Percentiles rank a stretch among this genome's conserved stretches.
These are phyloP conservation scores for Carex scoparia DNA, from an alignment of 176 grass and related monocot genomes.

Conservation along the genomic window DNA sequence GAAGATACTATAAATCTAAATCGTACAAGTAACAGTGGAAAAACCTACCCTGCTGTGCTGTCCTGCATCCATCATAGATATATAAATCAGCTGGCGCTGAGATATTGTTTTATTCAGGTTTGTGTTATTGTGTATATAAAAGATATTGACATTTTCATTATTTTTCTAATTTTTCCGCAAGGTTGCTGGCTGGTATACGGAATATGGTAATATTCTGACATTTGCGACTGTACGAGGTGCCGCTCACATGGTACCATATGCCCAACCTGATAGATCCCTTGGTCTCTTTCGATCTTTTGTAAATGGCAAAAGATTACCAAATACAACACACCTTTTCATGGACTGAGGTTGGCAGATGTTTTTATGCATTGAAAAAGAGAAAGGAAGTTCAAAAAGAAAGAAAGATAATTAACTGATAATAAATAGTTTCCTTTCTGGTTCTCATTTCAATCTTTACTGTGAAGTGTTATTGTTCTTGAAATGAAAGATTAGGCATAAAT, in stretches of 20 bases:
- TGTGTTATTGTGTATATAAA: background rate
- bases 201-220: conserved; percentile 77
- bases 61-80: background rate
- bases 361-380: background rate
- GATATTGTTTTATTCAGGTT: background rate
- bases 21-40: background rate
- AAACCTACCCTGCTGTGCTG: too few relatives aligned
- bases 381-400: background rate
- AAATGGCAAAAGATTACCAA: conserved; percentile 60
- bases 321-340: conserved; percentile 55
- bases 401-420: conserved; percentile 3
- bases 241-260: conserved; percentile 90
- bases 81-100: background rate
- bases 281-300: conserved; percentile 64
- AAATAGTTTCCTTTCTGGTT: background rate
- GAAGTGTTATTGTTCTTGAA: conserved; percentile 5
- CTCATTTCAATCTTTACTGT: background rate
- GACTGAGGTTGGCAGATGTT: conserved; percentile 28
- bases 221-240: conserved; percentile 89
- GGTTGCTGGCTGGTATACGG: conserved; percentile 90
- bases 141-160: background rate
- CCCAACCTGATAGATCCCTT: conserved; percentile 76
- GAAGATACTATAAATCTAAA: background rate
- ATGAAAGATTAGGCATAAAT: background rate
- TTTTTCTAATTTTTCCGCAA: conserved; percentile 27